Conservation (phyloP, 2,329 filamentous ascomycete genomes). For the Sarocladium kiliense region DNA sequence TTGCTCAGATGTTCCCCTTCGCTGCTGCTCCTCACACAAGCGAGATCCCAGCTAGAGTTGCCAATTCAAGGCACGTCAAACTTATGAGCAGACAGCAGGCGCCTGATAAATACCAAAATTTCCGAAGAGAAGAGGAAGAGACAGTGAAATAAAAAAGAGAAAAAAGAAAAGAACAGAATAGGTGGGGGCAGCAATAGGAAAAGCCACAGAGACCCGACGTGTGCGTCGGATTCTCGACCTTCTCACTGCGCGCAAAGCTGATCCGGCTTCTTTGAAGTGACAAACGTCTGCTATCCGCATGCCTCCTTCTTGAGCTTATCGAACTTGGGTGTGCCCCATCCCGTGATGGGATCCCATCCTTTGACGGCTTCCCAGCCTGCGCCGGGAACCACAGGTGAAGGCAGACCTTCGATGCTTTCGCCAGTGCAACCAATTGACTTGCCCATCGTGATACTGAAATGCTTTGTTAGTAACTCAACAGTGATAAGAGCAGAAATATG, state of each 20-base stretch:
- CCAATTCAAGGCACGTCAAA: too few relatives aligned
- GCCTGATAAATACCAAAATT: too few relatives aligned
- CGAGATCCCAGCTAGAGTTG: too few relatives aligned
- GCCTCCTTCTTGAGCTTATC: constrained; percentile 22
- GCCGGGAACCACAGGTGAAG: constrained; percentile 20
- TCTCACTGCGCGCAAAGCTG: neutral
- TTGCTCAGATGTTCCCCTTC: too few relatives aligned
- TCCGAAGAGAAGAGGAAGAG: too few relatives aligned
- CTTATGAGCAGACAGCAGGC: too few relatives aligned
- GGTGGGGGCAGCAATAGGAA: too few relatives aligned
- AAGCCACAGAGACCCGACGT: too few relatives aligned
- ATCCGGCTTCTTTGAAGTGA: neutral
- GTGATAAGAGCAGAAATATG: too few relatives aligned
- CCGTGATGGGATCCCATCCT: constrained; percentile 34
- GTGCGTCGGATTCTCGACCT: neutral
- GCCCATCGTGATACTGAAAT: constrained; percentile 28
- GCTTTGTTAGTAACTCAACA: constrained; percentile 12
- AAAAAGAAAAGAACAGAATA: too few relatives aligned
- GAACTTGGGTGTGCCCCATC: constrained; percentile 42
- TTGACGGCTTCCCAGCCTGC: constrained; percentile 23
- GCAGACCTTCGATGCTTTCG: constrained; percentile 17
- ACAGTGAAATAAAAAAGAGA: too few relatives aligned
- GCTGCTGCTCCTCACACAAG: too few relatives aligned
- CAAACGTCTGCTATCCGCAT: constrained; percentile 1
- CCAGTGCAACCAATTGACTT: constrained; percentile 26